phyloP scores from a whole-genome alignment of 2,329 filamentous ascomycete species.

The Zopfia rhizophila region DNA sequence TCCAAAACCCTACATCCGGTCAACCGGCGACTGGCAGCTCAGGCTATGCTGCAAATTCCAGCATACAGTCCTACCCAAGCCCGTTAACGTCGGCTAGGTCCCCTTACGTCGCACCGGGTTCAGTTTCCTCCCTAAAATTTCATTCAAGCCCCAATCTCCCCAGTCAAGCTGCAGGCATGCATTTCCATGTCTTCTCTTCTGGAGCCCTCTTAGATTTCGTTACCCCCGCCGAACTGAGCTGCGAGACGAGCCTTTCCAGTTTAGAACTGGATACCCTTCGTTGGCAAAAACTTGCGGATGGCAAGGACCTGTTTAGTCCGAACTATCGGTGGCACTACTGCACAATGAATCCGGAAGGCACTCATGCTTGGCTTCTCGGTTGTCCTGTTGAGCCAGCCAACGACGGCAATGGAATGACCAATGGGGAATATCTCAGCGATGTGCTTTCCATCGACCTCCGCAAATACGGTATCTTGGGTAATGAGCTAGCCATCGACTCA shows the following conservation, averaged over 20 bases:
- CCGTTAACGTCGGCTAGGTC: slow-evolving; percentile 56
- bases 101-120: slow-evolving; percentile 75
- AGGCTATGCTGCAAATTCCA: slow-evolving; percentile 78
- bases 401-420: slow-evolving; percentile 73
- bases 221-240: slow-evolving; percentile 88
- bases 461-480: slow-evolving; percentile 89
- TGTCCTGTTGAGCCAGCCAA: slow-evolving; percentile 79
- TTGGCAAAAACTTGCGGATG: slow-evolving; percentile 96
- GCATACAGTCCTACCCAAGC: slow-evolving; percentile 65
- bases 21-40: slow-evolving; percentile 52
- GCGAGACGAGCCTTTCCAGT: slow-evolving; percentile 90
- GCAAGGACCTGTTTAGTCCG: slow-evolving; percentile 88
- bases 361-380: slow-evolving; percentile 96
- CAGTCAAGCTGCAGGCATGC: slow-evolving; percentile 87
- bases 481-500: slow-evolving; percentile 65
- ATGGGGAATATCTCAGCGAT: slow-evolving; percentile 93
- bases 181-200: slow-evolving; percentile 95
- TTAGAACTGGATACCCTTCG: slow-evolving; percentile 86
- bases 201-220: slow-evolving; percentile 94
- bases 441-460: slow-evolving; percentile 93
- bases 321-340: slow-evolving; percentile 99
- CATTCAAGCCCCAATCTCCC: slow-evolving; percentile 87
- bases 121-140: slow-evolving; percentile 91
- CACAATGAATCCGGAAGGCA: slow-evolving; percentile 92
- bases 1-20: slow-evolving; percentile 38